Base-by-base conservation (phyloP, 345 rosid genomes). In the Clausena lansium region DNA sequence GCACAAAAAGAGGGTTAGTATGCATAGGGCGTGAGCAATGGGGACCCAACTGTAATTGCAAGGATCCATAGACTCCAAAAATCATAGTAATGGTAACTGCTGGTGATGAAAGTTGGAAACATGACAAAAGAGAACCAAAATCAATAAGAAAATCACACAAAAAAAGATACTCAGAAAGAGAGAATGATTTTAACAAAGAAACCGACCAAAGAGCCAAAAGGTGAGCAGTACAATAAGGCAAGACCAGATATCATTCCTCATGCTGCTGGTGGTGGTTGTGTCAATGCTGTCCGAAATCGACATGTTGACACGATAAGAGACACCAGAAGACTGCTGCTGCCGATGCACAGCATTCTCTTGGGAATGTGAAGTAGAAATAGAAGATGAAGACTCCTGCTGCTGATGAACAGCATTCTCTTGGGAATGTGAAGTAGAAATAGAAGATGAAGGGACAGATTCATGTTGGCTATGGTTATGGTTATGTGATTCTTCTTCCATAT, bases 141-240 rank as follows among this genome's bases (percentile, higher is more conserved):
- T 5, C 27, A 41, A 41, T 3, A 5, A 39, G 22, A 8, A 17
- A 66, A 39, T 59, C 33, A 57, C 22, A 32, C 14, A 4, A 9
- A 14, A 60, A 30, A 24, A 45, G 73, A 54, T 22, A 10, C 28
- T 41, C 36, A 35, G 17, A n/a, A 27, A 50, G 13, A 33, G 67
- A 63, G 24, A 15, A 20, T 32, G 57, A 52, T 52, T 52, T 52
- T 17, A 52, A 58, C 9, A 47, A 70, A 64, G 25, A 78, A 68
- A 80, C 89, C 2, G 36, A 91, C 94, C 94, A 45, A 89, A 85
- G 71, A 85, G 73, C 87, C 92, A 89, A 62, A 89, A 89, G 24
- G 84, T 76, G 38, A 81, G 33, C 32, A 85, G 84, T n/a, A 83
- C 70, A 32, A 61, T 19, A 73, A 83, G 61, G 83, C 85, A 84